Conservation (phyloP, 305 asterid species). For the Solanum hybrid region DNA sequence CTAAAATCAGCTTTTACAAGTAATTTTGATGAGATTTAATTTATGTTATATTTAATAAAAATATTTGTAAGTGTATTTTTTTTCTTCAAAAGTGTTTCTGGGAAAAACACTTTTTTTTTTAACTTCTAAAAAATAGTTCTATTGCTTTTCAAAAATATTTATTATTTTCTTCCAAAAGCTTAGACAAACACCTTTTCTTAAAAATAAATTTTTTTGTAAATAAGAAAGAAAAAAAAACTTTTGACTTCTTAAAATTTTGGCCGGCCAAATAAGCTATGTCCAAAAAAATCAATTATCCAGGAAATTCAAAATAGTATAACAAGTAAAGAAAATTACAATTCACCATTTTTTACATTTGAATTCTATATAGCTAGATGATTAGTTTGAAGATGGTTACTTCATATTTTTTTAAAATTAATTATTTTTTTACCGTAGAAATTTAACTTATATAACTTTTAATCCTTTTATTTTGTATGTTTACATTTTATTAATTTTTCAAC, state of each 20-base stretch:
- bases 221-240: background rate
- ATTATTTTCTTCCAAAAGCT: background rate
- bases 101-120: background rate
- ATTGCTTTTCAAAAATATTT: background rate
- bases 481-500: background rate
- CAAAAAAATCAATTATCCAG: background rate
- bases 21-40: background rate
- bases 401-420: too few species aligned
- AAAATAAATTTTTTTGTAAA: too few species aligned
- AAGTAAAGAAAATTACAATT: background rate
- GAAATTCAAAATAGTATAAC: background rate
- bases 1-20: background rate
- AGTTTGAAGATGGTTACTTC: background rate
- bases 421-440: background rate
- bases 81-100: background rate
- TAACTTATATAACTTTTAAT: too few species aligned
- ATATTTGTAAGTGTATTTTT: background rate
- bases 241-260: background rate
- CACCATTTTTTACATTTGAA: background rate
- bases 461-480: background rate
- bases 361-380: background rate
- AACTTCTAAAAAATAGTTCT: too few species aligned
- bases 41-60: background rate
- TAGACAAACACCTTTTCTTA: background rate
- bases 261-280: background rate